Base-by-base conservation (phyloP, 257 asterid genomes). In the Fraxinus excelsior region DNA sequence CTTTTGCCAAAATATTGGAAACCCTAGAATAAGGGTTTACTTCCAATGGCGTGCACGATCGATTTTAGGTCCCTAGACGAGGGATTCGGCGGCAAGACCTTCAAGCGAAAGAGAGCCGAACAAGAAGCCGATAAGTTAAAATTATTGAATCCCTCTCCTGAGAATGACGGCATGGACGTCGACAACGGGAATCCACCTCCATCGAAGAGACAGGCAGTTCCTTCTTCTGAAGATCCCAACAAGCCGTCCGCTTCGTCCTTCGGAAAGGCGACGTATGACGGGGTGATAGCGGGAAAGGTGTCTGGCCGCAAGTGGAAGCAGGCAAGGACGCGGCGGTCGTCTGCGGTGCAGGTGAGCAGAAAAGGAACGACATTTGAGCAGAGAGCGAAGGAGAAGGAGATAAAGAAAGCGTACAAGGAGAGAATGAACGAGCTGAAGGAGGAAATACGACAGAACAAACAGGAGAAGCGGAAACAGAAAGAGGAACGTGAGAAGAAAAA, bases 241-340 rank as follows among this genome's bases (percentile, higher is more conserved):
- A 89, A 81, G 72, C 98, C 98, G 0, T 84, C 82, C 14, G 16
- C n/a, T 62, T 18, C 58, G 6, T 40, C 81, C 0, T 80, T 78
- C 37, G 98, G 97, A 0, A 84, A 60, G 56, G 91, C 97, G 46
- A 91, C 93, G 0, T 93, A 93, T 90, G 97, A 90, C 66, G 97
- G 96, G 0, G 97, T 90, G n/a, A 93, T 93, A 0, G 98, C 94
- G 1, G 97, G 99, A 9, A 90, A 76, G 38, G 92, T 91, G n/a
- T 93, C 98, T 0, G 99, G 99, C 12, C 78, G 97, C 84, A 91
- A 83, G 18, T 95, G 99, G 99, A 95, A 95, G 86, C 96, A 90
- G 80, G 93, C 89, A 0, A 84, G 97, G 73, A 94, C 90, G 7
- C 97, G 67, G 23, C 86, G 98, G 6, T 37, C 42, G 42, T 37